These are phyloP conservation scores for Salix brachista DNA, from an alignment of 345 rosid genomes.

Conservation along the genomic window DNA sequence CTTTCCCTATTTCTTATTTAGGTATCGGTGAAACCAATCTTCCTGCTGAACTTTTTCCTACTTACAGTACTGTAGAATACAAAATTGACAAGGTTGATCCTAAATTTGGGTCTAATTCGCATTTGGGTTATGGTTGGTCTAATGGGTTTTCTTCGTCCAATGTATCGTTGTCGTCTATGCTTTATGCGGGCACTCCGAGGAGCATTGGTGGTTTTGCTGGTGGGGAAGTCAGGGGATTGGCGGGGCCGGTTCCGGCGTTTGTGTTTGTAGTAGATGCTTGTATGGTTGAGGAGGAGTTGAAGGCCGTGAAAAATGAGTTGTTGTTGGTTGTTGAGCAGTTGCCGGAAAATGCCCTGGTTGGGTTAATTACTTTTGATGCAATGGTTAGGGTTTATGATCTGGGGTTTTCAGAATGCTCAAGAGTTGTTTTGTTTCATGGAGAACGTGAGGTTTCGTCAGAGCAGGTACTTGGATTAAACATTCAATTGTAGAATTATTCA, in stretches of 20 bases:
- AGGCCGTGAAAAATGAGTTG: constrained; percentile 66
- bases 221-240: constrained; percentile 24
- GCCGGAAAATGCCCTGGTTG: constrained; percentile 73
- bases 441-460: constrained; percentile 65
- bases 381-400: constrained; percentile 87
- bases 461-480: constrained; percentile 43
- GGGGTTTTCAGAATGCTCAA: constrained; percentile 66
- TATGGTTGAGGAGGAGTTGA: constrained; percentile 62
- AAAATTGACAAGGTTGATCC: constrained; percentile 15
- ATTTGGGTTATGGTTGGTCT: constrained; percentile 12
- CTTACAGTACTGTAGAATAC: constrained; percentile 82
- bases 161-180: constrained; percentile 45
- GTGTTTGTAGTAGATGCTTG: constrained; percentile 81
- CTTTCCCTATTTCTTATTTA: constrained; percentile 71
- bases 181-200: constrained; percentile 34
- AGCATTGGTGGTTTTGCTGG: constrained; percentile 21
- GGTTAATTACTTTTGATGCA: constrained; percentile 66
- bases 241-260: constrained; percentile 65
- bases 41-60: constrained; percentile 97
- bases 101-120: constrained; percentile 8
- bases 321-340: constrained; percentile 69
- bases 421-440: constrained; percentile 70
- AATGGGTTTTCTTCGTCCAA: constrained; percentile 38
- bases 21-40: constrained; percentile 75
- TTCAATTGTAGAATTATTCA: background rate